Evolutionary conservation across 768 basidiomycete genomes (phyloP).

Genomic region (Boletus huronensis): DNA sequence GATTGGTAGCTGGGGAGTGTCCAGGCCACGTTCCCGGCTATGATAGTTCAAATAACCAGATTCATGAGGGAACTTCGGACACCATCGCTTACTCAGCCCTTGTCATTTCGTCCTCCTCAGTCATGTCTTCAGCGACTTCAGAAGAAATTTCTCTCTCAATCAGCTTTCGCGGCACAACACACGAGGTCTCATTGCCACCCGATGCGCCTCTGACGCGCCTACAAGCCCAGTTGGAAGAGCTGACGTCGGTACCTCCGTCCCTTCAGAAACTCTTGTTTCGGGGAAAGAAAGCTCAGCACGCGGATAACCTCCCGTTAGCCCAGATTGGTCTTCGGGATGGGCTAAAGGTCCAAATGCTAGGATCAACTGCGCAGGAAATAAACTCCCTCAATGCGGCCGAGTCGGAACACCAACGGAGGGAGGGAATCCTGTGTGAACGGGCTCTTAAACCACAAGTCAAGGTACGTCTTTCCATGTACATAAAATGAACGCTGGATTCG

Average conservation of each 20-base stretch:
- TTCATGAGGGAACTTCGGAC: too few relatives aligned
- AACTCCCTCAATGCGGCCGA: constrained; percentile 53
- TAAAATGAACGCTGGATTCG: neutral
- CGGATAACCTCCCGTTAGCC: constrained; percentile 32
- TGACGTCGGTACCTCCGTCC: constrained; percentile 61
- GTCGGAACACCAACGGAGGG: constrained; percentile 52
- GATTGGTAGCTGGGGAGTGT: constrained; percentile 19
- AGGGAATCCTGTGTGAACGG: constrained; percentile 57
- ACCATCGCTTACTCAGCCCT: constrained; percentile 18
- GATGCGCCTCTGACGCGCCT: constrained; percentile 51
- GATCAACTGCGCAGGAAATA: constrained; percentile 58
- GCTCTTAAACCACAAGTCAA: constrained; percentile 55
- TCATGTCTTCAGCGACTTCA: constrained; percentile 11
- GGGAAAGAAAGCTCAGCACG: constrained; percentile 48
- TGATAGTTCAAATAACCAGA: too few relatives aligned
- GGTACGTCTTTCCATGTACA: constrained; percentile 34
- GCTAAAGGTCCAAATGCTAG: constrained; percentile 66
- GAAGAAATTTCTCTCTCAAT: constrained; percentile 28
- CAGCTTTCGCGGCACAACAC: constrained; percentile 45
- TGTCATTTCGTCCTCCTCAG: neutral
- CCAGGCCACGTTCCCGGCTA: too few relatives aligned
- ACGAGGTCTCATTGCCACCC: constrained; percentile 47
- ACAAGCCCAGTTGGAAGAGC: constrained; percentile 50
- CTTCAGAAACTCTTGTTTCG: constrained; percentile 73
- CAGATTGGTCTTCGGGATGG: constrained; percentile 62